Base-by-base conservation (phyloP, 106 monocot genomes). In the Apostasia ramifera region DNA sequence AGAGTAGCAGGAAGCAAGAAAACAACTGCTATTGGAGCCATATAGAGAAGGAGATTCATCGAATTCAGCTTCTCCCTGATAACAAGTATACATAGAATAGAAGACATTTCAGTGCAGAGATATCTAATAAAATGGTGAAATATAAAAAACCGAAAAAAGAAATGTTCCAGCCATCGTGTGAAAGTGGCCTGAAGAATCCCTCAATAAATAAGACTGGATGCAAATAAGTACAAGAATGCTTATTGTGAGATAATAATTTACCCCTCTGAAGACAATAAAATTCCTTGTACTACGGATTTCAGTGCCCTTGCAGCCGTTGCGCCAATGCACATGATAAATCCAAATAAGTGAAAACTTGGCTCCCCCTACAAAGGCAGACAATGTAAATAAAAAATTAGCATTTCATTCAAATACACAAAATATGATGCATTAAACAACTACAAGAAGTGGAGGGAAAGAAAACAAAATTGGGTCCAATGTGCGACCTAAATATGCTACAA, bases 41-140 rank as follows among this genome's bases (percentile, higher is more conserved):
- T 94, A 76, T 94, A 94, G 9, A 94, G 53, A 48, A 94, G 84
- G 45, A 94, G 86, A 78, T 94, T 94, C 94, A 94, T 94, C 13
- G 94, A 94, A 70, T 94, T 90, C 54, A 94, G 90, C 73, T 87
- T 94, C 72, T 94, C 94, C 73, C 86, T 91, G 77, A 47, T 6
- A 48, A 68, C 5, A 76, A 61, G 42, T 56, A 81, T 8, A 76
- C 48, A 70, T 47, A 46, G 38, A 40, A 40, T 61, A 1, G 15
- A 13, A 63, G 44, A 45, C 4, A 50, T 47, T 61, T 66, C 45
- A 66, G 49, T 26, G 51, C 38, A 66, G 39, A 49, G 48, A n/a
- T 45, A 51, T 51, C 47, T 6, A 50, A 3, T 66, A 51, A 51
- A 48, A 37, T 26, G 26, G 26, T 26, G 26, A 26, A 26, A 26